Base-by-base conservation (phyloP, 805 yeast genomes). In the Candida anglica region DNA sequence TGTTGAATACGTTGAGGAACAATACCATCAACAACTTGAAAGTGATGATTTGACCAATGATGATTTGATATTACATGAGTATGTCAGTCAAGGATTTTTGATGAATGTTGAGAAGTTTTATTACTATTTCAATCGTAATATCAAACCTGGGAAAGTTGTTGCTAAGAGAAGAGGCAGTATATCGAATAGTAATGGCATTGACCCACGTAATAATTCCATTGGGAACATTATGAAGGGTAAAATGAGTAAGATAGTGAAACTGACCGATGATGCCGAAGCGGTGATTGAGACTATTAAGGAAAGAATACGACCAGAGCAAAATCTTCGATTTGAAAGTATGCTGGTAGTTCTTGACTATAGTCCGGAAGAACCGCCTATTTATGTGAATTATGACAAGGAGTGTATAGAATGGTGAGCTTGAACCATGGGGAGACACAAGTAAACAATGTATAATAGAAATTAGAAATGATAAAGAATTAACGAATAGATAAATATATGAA, bases 101-200 rank as follows among this genome's bases (percentile, higher is more conserved):
- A 41, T 53, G 47, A 53, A 54, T 32, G 38, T 48, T 5, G 50
- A 42, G n/a, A 42, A 45, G 33, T 47, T 48, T 25, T 33, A 25
- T 21, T 16, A 7, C 15, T 39, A 39, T 20, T 39, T 26, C 29
- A 20, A 25, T 15, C 23, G 37, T n/a, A 23, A 28, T 20, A 16
- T 30, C 9, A 16, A 28, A 28, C 32, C 27, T 19, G 15, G 11
- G 15, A 27, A 16, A 30, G 33, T 10, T 10, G 16, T 15, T 5
- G 26, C 25, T 11, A 27, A 15, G 7, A 24, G 22, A 15, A 31
- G 24, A 24, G 7, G 10, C 16, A 21, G 18, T 8, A 8, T 9
- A 14, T 14, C 19, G 18, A 13, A 23, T 15, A 15, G 11, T 6
- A 32, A 21, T 16, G 23, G 22, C 16, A 19, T 18, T 3, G 22